Conservation (phyloP, 106 monocot genomes). For the Dactylorhiza incarnata region DNA sequence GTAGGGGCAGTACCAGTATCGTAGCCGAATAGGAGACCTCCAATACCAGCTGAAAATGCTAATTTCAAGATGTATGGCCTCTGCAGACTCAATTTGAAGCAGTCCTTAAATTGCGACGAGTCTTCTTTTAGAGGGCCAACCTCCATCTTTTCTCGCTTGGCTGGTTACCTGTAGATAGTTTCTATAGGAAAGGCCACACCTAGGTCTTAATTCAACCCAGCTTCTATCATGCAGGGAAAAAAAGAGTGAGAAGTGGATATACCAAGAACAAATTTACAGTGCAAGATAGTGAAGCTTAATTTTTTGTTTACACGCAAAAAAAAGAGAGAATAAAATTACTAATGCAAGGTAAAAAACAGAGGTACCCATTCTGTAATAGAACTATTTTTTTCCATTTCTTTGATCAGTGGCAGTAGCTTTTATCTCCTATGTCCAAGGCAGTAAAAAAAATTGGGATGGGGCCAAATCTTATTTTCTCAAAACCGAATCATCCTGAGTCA, state of each 20-base stretch:
- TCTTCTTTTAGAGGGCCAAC: constrained; percentile 41
- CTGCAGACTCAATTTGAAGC: constrained; percentile 46
- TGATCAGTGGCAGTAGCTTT: too few species aligned
- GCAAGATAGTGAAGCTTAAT: too few species aligned
- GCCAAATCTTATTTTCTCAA: too few species aligned
- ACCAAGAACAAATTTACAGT: not conserved
- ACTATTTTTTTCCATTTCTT: too few species aligned
- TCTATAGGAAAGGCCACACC: not conserved
- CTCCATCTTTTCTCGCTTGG: constrained; percentile 30
- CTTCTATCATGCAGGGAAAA: not conserved
- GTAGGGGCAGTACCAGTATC: constrained; percentile 55
- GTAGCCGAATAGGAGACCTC: constrained; percentile 82
- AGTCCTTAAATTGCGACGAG: constrained; percentile 59
- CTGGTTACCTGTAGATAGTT: not conserved
- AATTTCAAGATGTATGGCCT: constrained; percentile 67
- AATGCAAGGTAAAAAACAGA: too few species aligned
- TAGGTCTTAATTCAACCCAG: not conserved
- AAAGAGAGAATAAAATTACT: too few species aligned
- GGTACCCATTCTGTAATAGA: too few species aligned
- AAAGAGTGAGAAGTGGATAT: not conserved
- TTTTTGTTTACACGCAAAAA: too few species aligned
- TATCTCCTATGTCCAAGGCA: too few species aligned
- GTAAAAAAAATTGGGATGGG: too few species aligned
- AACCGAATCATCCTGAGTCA: too few species aligned
- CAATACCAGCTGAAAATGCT: constrained; percentile 75